Evolutionary conservation across 2,329 filamentous ascomycete genomes (phyloP), one percentile per base, ranked within the genome.

Genomic region (Dothiorella sarmentorum): DNA sequence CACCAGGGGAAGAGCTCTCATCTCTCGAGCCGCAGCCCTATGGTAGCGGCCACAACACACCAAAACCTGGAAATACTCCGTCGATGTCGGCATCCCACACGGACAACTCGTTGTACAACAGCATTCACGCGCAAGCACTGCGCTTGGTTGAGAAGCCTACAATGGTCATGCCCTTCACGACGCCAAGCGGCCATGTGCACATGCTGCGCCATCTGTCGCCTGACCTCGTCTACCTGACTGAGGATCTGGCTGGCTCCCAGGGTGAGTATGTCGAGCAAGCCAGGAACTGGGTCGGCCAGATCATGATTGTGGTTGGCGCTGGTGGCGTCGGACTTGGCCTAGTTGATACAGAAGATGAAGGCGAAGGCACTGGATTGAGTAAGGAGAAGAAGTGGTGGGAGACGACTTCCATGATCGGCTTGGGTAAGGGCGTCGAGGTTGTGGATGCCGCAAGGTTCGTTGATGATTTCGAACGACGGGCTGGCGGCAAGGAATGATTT

Each of bases 81-180:
- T 33, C 47, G 17, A 47, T 40, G 42, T 31, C 67, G 67, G 59
- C 43, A 13, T 51, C 35, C 11, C 68, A 68, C 62, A 66, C 67
- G 5, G 70, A 74, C 60, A 69, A 68, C 60, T 77, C 85, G 4
- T 81, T 87, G 10, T 96, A 91, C 78, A 87, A 89, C 69, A 86
- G 88, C 0, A 79, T 96, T 6, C 91, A 94, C 74, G 84, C 85
- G 1, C 89, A 96, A 75, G 91, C 91, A 3, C 78, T 89, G 38
- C 76, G 80, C 1, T 80, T 97, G 10, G 91, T 96, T 4, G 89
- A 95, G 65, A 90, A 90, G 68, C 88, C 94, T 42, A 86, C 84
- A 42, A 91, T 91, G 82, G 88, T 97, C 59, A 82, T 97, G 69
- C 91, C 91, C 0, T 97, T 96, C 69, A 94, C 87, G 10, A 90